Evolutionary conservation across 495 filamentous ascomycete species (phyloP), one percentile per base, ranked within the genome.

Genomic region (Penicillium mononematosum): DNA sequence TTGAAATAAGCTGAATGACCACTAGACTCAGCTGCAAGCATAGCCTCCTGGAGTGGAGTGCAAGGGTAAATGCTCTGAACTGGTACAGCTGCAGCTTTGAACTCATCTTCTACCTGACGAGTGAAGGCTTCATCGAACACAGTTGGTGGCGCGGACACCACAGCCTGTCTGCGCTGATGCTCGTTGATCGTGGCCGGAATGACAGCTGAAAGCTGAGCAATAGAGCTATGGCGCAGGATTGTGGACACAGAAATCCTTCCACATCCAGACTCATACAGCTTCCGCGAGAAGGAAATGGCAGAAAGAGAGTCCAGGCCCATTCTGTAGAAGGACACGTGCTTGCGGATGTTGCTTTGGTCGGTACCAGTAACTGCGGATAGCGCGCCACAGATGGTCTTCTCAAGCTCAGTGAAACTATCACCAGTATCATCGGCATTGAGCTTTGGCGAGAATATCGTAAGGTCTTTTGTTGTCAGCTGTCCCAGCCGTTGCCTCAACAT

Each of bases 301-400:
- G 85, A 87, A n/a, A 95, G 84, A 0, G 90, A 93, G 67, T 95
- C 90, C 20, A 95, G 68, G 0, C 90, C 90, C 6, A 92, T 73
- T 22, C 74, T 80, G 48, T 89, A 81, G 44, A 86, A 83, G 1
- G 79, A 84, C 0, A 70, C 82, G 29, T 78, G 69, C 22, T 74
- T 72, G 10, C 58, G 45, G 47, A 92, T 72, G 1, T 70, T 68
- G 4, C 60, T 45, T 2, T 71, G 45, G 3, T 83, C 64, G 0
- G 80, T 66, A 12, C 73, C 65, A 17, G 82, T 71, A 38, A 87
- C 70, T 43, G 78, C 49, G 2, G 70, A 70, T 41, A 92, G 75
- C 5, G 77, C 67, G 3, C 65, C 48, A 6, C 83, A 85, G 71
- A 80, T 80, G 24, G 55, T 59, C 19, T 46, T 63, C 64, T 79